phyloP scores from a whole-genome alignment of 441 rosid species.

The Manihot esculenta region DNA sequence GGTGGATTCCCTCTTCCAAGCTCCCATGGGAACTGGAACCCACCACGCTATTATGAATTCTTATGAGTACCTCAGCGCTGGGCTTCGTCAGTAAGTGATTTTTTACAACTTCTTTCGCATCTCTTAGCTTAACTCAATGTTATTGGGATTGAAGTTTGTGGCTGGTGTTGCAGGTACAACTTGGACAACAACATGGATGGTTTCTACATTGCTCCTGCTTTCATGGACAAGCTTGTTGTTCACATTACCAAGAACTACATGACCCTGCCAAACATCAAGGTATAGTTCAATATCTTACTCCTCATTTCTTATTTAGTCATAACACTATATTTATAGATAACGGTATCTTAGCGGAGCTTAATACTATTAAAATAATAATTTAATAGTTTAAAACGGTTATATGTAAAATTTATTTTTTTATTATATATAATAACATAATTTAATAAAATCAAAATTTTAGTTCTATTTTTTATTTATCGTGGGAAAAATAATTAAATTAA shows the following conservation, averaged over 20 bases:
- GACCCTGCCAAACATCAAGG: conserved; percentile 91
- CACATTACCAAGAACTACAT: conserved; percentile 97
- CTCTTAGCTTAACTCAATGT: too few species aligned
- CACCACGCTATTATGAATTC: conserved; percentile 76
- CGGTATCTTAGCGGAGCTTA: too few species aligned
- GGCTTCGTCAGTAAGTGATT: conserved; percentile 60
- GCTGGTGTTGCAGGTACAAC: conserved; percentile 44
- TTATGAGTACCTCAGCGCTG: conserved; percentile 75
- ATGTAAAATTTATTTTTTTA: too few species aligned
- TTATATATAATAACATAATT: too few species aligned
- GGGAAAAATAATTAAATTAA: too few species aligned
- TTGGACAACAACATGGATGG: conserved; percentile 84
- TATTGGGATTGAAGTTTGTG: not conserved
- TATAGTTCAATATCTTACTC: conserved; percentile 5
- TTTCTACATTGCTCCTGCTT: conserved; percentile 87
- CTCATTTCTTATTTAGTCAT: not conserved
- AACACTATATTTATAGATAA: too few species aligned
- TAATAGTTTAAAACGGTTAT: too few species aligned
- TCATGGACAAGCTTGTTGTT: conserved; percentile 98
- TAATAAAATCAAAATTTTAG: too few species aligned
- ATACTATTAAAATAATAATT: too few species aligned
- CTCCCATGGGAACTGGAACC: conserved; percentile 70
- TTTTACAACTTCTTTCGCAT: not conserved
- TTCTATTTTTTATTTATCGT: too few species aligned
- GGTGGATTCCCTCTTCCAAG: conserved; percentile 96